Percentiles rank a stretch among this genome's conserved stretches.
phyloP scores from a whole-genome alignment of 2,329 filamentous ascomycete species.

The Emmonsia crescens region DNA sequence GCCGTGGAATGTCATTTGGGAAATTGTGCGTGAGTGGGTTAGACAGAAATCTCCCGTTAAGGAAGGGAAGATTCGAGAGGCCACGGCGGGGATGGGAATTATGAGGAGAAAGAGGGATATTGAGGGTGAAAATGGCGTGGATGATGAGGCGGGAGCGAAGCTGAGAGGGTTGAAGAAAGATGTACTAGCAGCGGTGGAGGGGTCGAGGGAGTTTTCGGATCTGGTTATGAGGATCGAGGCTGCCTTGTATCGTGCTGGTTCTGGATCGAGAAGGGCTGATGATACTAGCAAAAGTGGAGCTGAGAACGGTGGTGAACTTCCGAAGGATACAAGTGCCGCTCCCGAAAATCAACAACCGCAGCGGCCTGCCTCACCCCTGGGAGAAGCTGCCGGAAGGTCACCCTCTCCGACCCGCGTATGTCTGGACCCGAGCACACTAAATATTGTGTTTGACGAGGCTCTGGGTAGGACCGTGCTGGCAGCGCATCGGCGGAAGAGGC shows the following conservation, averaged over 20 bases:
- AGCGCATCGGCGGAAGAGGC: slow-evolving; percentile 47
- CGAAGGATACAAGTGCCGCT: background rate
- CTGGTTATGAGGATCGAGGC: slow-evolving; percentile 35
- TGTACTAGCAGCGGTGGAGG: slow-evolving; percentile 24
- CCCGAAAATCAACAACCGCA: background rate
- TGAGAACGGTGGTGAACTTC: background rate
- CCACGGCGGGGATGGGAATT: slow-evolving; percentile 62
- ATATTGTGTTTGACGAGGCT: slow-evolving; percentile 67
- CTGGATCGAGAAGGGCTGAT: slow-evolving; percentile 10
- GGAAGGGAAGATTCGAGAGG: slow-evolving; percentile 55
- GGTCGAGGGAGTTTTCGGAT: slow-evolving; percentile 26
- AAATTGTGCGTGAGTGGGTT: slow-evolving; percentile 86
- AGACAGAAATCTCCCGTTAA: slow-evolving; percentile 71
- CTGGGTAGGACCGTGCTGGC: slow-evolving; percentile 54
- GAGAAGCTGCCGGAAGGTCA: background rate
- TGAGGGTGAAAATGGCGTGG: background rate
- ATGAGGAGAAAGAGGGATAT: slow-evolving; percentile 35
- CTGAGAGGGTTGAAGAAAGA: slow-evolving; percentile 27
- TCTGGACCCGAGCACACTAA: slow-evolving; percentile 34
- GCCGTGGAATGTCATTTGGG: slow-evolving; percentile 82
- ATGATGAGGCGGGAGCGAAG: slow-evolving; percentile 23
- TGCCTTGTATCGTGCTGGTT: slow-evolving; percentile 28
- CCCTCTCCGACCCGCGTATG: background rate
- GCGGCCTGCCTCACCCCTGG: background rate
- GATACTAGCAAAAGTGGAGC: background rate